Percentiles rank a stretch among this genome's conserved stretches.
phyloP scores from a whole-genome alignment of 208 protist species.

The Naegleria lovaniensis region DNA sequence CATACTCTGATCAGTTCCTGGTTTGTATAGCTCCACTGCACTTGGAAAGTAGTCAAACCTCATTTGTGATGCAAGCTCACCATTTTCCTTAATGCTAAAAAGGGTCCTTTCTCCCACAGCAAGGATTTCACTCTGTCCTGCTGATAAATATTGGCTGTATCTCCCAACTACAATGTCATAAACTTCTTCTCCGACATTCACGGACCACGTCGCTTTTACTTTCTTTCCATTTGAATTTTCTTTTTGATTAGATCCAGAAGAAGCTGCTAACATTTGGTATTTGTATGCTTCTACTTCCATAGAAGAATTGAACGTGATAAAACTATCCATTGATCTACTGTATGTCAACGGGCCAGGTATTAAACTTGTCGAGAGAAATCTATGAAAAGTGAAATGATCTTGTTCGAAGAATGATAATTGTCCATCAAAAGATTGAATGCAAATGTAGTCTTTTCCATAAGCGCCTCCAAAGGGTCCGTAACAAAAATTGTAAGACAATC shows the following conservation, averaged over 20 bases:
- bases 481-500: slow-evolving; percentile 66
- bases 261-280: slow-evolving; percentile 19
- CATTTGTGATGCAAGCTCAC: slow-evolving; percentile 35
- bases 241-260: slow-evolving; percentile 12
- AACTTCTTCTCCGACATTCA: slow-evolving; percentile 72
- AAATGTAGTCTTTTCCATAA: slow-evolving; percentile 60
- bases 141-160: slow-evolving; percentile 46
- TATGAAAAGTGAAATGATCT: slow-evolving; percentile 61
- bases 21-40: slow-evolving; percentile 54
- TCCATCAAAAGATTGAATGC: slow-evolving; percentile 82
- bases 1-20: not conserved
- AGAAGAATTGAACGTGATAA: slow-evolving; percentile 3
- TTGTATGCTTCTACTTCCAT: slow-evolving; percentile 27
- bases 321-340: not conserved
- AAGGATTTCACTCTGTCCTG: slow-evolving; percentile 60
- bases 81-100: slow-evolving; percentile 54
- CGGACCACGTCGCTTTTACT: slow-evolving; percentile 55
- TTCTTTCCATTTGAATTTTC: slow-evolving; percentile 16
- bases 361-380: slow-evolving; percentile 60
- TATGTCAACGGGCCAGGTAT: slow-evolving; percentile 58
- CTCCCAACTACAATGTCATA: slow-evolving; percentile 63
- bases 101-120: slow-evolving; percentile 65
- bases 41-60: slow-evolving; percentile 65
- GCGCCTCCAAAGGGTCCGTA: slow-evolving; percentile 64
- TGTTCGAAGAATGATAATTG: slow-evolving; percentile 70